Evolutionary conservation across 768 basidiomycete species (phyloP).

Genomic region (Termitomyces sp.): DNA sequence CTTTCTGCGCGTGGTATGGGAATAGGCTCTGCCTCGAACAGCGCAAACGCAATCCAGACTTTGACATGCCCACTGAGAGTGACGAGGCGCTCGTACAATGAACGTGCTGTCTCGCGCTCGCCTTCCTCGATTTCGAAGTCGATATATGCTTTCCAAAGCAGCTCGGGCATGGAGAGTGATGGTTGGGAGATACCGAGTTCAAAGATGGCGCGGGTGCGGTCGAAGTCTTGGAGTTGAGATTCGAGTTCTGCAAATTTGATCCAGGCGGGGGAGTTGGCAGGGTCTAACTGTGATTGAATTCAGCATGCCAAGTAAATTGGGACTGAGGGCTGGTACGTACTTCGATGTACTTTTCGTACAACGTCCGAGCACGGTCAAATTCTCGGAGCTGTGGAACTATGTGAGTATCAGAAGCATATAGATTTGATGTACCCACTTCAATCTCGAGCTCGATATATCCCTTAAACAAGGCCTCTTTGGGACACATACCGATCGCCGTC

Average conservation of each 20-base stretch:
- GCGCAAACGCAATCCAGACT: constrained; percentile 94
- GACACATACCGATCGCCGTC: constrained; percentile 89
- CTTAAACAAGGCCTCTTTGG: constrained; percentile 94
- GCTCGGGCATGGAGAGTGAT: constrained; percentile 90
- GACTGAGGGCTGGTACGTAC: constrained; percentile 34
- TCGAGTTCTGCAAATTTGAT: constrained; percentile 95
- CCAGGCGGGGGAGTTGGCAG: constrained; percentile 91
- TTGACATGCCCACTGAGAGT: constrained; percentile 89
- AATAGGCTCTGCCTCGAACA: constrained; percentile 83
- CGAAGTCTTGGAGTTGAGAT: constrained; percentile 78
- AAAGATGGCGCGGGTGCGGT: constrained; percentile 90
- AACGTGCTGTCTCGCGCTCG: constrained; percentile 80
- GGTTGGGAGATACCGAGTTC: constrained; percentile 85
- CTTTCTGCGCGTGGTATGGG: constrained; percentile 59
- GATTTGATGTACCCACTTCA: constrained; percentile 48
- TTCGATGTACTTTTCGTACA: constrained; percentile 95
- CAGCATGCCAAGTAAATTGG: neutral
- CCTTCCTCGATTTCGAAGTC: constrained; percentile 96
- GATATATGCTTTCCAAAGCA: constrained; percentile 93
- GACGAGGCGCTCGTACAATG: constrained; percentile 85
- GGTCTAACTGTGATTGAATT: constrained; percentile 57
- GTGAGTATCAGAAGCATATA: neutral
- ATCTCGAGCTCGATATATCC: constrained; percentile 94
- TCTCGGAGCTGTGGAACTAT: constrained; percentile 65
- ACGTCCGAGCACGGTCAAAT: constrained; percentile 86